These are phyloP conservation scores for Cordyceps cicadae DNA, from an alignment of 2,329 filamentous ascomycete genomes.

Conservation along the genomic window DNA sequence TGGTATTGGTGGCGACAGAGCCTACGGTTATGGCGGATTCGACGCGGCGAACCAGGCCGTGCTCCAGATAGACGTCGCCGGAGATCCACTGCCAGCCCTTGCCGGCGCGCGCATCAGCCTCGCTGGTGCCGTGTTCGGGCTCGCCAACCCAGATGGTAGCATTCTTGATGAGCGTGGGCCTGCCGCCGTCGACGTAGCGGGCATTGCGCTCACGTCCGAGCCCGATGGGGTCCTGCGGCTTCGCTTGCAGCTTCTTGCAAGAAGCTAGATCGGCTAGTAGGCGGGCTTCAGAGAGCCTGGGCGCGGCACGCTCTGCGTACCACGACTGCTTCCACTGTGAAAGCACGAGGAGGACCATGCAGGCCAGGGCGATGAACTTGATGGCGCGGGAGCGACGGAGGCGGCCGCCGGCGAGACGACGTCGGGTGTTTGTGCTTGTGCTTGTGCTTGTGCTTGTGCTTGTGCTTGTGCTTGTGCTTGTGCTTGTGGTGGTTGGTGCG, in stretches of 20 bases:
- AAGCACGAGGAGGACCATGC: constrained; percentile 43
- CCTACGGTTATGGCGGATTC: constrained; percentile 32
- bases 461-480: too few species aligned
- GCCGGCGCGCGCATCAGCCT: constrained; percentile 47
- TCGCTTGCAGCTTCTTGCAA: constrained; percentile 46
- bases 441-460: constrained; percentile 9
- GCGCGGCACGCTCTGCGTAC: constrained; percentile 18
- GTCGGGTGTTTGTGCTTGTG: constrained; percentile 11
- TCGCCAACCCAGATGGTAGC: constrained; percentile 61
- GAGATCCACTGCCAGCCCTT: constrained; percentile 52
- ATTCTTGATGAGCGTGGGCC: constrained; percentile 56
- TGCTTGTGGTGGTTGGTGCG: constrained; percentile 3
- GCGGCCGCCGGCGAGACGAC: constrained; percentile 13
- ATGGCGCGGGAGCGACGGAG: constrained; percentile 37
- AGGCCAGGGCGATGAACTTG: constrained; percentile 36
- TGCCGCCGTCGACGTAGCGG: constrained; percentile 49
- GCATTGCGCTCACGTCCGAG: constrained; percentile 51
- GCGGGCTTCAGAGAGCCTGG: constrained; percentile 41
- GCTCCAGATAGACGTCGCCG: constrained; percentile 52
- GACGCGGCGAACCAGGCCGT: constrained; percentile 53
- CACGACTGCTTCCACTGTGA: constrained; percentile 39
- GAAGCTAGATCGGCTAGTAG: constrained; percentile 46
- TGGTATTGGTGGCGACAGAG: constrained; percentile 37
- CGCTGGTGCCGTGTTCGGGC: constrained; percentile 39
- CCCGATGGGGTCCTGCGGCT: constrained; percentile 48